A percentile compares a stretch with the other conserved stretches of the same genome.
Conservation (phyloP, 2,329 filamentous ascomycete genomes). For the Chaetoscypha palmicola region DNA sequence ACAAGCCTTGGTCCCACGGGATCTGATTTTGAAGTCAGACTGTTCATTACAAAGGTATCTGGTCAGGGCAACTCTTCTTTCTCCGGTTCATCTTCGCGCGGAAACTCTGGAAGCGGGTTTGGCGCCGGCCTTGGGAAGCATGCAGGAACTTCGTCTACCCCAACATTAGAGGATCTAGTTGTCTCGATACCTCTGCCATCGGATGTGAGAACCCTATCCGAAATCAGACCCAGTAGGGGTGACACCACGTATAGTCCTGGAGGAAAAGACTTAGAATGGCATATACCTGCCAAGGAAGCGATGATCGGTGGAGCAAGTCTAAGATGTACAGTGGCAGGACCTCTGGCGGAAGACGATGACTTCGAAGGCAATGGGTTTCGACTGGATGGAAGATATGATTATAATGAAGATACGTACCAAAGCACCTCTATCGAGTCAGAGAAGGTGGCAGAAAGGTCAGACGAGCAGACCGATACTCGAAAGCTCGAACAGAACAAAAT, state of each 20-base stretch:
- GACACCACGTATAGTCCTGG: conserved; percentile 76
- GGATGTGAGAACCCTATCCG: conserved; percentile 73
- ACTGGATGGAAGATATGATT: conserved; percentile 36
- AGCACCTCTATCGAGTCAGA: conserved; percentile 28
- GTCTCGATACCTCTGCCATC: conserved; percentile 74
- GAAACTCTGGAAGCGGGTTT: conserved; percentile 38
- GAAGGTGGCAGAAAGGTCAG: conserved; percentile 32
- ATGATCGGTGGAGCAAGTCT: conserved; percentile 65
- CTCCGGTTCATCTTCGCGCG: conserved; percentile 33
- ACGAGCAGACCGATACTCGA: conserved; percentile 42
- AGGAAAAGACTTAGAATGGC: conserved; percentile 73
- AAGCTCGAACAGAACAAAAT: conserved; percentile 62
- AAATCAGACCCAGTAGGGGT: conserved; percentile 72
- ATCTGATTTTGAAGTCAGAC: conserved; percentile 80
- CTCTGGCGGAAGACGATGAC: conserved; percentile 42
- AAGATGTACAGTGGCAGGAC: conserved; percentile 72
- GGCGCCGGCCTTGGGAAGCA: conserved; percentile 36
- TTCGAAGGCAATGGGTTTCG: conserved; percentile 33
- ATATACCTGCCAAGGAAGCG: conserved; percentile 70
- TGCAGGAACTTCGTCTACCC: conserved; percentile 36
- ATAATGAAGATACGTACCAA: conserved; percentile 51
- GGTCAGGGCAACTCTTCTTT: conserved; percentile 34
- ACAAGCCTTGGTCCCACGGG: conserved; percentile 69
- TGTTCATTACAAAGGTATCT: conserved; percentile 64
- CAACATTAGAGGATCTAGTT: conserved; percentile 66